Evolutionary conservation across 2,329 filamentous ascomycete genomes (phyloP).

Genomic region (Periconia sp.): DNA sequence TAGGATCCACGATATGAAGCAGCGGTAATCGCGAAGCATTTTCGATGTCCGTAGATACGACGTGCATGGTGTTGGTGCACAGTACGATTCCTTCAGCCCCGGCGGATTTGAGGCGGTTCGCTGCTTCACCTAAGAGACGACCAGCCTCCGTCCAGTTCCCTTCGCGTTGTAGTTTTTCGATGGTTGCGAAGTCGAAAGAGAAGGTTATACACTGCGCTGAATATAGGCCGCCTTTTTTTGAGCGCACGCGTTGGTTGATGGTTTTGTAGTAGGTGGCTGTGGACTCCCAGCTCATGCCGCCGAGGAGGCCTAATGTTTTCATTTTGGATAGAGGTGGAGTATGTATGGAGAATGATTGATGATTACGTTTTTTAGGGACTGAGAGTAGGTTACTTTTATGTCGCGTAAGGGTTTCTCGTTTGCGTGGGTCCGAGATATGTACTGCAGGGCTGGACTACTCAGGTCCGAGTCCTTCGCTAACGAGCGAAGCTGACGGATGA

Average conservation of each 20-base stretch:
- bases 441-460: too few species aligned
- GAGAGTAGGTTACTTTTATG: too few species aligned
- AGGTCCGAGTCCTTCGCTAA: too few species aligned
- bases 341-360: too few species aligned
- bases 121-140: neutral
- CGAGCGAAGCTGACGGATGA: too few species aligned
- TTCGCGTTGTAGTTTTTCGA: constrained; percentile 1
- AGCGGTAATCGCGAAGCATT: neutral
- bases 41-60: neutral
- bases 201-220: neutral
- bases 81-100: neutral
- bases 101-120: neutral
- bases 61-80: constrained; percentile 2
- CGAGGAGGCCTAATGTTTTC: constrained; percentile 1
- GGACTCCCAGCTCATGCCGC: constrained; percentile 4
- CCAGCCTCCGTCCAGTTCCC: neutral
- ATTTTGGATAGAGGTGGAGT: neutral
- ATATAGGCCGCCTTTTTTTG: neutral
- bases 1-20: neutral
- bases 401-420: too few species aligned
- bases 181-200: constrained; percentile 1
- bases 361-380: too few species aligned
- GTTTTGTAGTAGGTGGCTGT: constrained; percentile 2
- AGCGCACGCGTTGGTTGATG: neutral
- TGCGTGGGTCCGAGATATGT: too few species aligned